These are phyloP conservation scores for Sorghum bicolor DNA, from an alignment of 176 grass and related monocot genomes.

Conservation along the genomic window Sorghum_bicolor_NCBIv3 NC_012870.2:53010501-53011000, in stretches of 20 bases:
- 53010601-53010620: slow-evolving; percentile 88
- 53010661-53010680: slow-evolving; percentile 35
- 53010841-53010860: slow-evolving; percentile 49
- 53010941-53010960: slow-evolving; percentile 83
- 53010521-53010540: slow-evolving; percentile 23
- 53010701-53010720: slow-evolving; percentile 36
- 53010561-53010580: slow-evolving; percentile 35
- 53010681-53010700: slow-evolving; percentile 51
- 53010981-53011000: slow-evolving; percentile 89
- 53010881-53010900: slow-evolving; percentile 81
- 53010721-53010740: slow-evolving; percentile 28
- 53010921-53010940: slow-evolving; percentile 75
- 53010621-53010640: slow-evolving; percentile 50
- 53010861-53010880: slow-evolving; percentile 54
- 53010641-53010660: slow-evolving; percentile 49
- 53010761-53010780: slow-evolving; percentile 55
- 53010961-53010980: slow-evolving; percentile 89
- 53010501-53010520: slow-evolving; percentile 26
- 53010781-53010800: slow-evolving; percentile 42
- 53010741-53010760: slow-evolving; percentile 38
- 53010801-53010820: slow-evolving; percentile 29
- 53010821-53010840: slow-evolving; percentile 36
- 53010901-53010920: slow-evolving; percentile 85
- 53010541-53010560: slow-evolving; percentile 16
- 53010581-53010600: slow-evolving; percentile 98